Evolutionary conservation across 1,284 basidiomycete species (phyloP).

Genomic region (Trametes sp.): DNA sequence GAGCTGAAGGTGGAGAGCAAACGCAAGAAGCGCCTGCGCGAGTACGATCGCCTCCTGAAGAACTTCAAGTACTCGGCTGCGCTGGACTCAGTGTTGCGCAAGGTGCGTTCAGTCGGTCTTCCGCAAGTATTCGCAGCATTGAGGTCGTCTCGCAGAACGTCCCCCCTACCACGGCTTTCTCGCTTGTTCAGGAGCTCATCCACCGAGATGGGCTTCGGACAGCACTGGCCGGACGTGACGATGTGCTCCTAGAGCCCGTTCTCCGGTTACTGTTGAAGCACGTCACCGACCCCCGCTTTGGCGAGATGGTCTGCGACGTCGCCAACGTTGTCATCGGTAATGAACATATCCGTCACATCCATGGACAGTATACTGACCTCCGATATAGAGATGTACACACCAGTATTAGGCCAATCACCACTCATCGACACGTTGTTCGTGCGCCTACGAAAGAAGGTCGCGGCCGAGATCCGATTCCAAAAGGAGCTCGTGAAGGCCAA

Average conservation of each 20-base stretch:
- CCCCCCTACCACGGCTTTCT: constrained; percentile 87
- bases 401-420: constrained; percentile 93
- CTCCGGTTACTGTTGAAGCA: constrained; percentile 87
- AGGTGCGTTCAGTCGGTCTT: constrained; percentile 55
- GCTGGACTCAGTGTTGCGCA: constrained; percentile 87
- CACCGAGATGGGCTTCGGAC: constrained; percentile 90
- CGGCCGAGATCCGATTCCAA: constrained; percentile 91
- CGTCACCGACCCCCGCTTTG: constrained; percentile 91
- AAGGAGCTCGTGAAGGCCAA: constrained; percentile 84
- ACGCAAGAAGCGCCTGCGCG: constrained; percentile 77
- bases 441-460: constrained; percentile 84
- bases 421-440: constrained; percentile 90
- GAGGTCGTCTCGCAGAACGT: constrained; percentile 59
- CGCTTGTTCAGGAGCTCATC: constrained; percentile 92
- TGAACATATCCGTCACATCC: constrained; percentile 37
- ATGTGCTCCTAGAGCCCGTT: constrained; percentile 93
- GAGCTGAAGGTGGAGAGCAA: constrained; percentile 82
- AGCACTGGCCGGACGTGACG: constrained; percentile 91
- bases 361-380: not conserved
- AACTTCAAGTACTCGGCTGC: constrained; percentile 96
- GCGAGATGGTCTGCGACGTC: constrained; percentile 87
- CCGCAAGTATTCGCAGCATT: constrained; percentile 8
- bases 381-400: constrained; percentile 85
- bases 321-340: constrained; percentile 85
- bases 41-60: constrained; percentile 93